phyloP scores from a whole-genome alignment of 1,139 yeast species.

The Starmera stellimalicola region DNA sequence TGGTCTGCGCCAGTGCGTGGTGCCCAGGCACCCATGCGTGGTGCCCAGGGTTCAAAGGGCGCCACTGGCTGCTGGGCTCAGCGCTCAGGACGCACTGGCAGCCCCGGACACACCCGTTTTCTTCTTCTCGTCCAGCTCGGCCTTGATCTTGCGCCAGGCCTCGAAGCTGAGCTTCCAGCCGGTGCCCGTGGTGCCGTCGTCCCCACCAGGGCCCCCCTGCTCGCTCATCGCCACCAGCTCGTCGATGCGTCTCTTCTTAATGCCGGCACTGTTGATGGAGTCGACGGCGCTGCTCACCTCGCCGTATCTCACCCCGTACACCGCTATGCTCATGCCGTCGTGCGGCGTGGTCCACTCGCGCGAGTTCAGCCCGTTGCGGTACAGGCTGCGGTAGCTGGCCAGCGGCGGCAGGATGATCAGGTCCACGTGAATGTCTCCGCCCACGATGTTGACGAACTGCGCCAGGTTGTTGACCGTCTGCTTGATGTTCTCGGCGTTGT shows the following conservation, averaged over 20 bases:
- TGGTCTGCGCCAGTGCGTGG: too few relatives aligned
- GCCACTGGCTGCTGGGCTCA: too few relatives aligned
- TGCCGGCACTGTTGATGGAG: constrained; percentile 6
- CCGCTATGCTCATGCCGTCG: constrained; percentile 58
- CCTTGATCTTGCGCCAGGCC: constrained; percentile 13
- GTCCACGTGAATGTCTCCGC: constrained; percentile 57
- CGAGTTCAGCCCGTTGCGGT: constrained; percentile 60
- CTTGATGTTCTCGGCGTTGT: constrained; percentile 19
- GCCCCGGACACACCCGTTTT: too few relatives aligned
- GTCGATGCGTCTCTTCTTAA: constrained; percentile 12
- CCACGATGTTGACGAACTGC: constrained; percentile 18
- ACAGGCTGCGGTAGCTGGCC: constrained; percentile 50
- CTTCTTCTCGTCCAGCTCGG: constrained; percentile 6
- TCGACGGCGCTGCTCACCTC: constrained; percentile 19
- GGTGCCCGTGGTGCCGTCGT: background rate
- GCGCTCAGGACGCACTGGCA: too few relatives aligned
- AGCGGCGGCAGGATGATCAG: constrained; percentile 63
- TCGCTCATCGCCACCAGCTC: constrained; percentile 6
- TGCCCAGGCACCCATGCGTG: too few relatives aligned
- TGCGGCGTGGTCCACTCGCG: constrained; percentile 63
- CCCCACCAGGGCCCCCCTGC: constrained; percentile 3
- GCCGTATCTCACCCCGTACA: constrained; percentile 39
- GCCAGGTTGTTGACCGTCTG: constrained; percentile 21
- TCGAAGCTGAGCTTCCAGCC: constrained; percentile 13
- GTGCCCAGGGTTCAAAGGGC: too few relatives aligned